These are phyloP conservation scores for Elaeis oleifera DNA, from an alignment of 202 grass and related monocot species.

Conservation along the genomic window DNA sequence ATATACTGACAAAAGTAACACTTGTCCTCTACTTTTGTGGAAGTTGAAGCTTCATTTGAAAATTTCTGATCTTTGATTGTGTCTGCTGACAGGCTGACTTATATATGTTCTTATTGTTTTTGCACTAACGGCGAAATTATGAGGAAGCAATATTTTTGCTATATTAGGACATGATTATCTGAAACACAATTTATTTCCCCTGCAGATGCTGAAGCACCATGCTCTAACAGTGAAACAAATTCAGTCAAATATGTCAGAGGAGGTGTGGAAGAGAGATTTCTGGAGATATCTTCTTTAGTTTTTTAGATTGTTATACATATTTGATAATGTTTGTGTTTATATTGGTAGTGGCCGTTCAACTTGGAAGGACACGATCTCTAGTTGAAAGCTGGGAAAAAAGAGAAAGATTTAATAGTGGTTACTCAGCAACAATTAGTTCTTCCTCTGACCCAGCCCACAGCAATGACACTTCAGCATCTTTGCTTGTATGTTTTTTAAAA, in stretches of 20 bases:
- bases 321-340: conserved; percentile 26
- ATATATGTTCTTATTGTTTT: too few species aligned
- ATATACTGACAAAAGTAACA: conserved; percentile 38
- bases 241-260: conserved; percentile 87
- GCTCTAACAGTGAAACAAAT: conserved; percentile 47
- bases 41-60: too few species aligned
- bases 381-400: conserved; percentile 84
- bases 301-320: neutral
- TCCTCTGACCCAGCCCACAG: conserved; percentile 24
- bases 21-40: too few species aligned
- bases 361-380: conserved; percentile 86
- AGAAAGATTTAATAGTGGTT: conserved; percentile 44
- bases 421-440: conserved; percentile 27
- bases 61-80: too few species aligned
- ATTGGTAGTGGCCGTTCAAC: conserved; percentile 77
- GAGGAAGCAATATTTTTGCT: neutral
- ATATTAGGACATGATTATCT: neutral
- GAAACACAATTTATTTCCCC: conserved; percentile 9
- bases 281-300: too few species aligned
- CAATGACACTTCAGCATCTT: conserved; percentile 22
- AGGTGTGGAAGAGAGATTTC: conserved; percentile 37
- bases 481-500: conserved; percentile 36
- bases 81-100: too few species aligned
- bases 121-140: too few species aligned
- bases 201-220: conserved; percentile 59